Evolutionary conservation across 2,329 filamentous ascomycete genomes (phyloP).

Genomic region (Alternaria longipes): DNA sequence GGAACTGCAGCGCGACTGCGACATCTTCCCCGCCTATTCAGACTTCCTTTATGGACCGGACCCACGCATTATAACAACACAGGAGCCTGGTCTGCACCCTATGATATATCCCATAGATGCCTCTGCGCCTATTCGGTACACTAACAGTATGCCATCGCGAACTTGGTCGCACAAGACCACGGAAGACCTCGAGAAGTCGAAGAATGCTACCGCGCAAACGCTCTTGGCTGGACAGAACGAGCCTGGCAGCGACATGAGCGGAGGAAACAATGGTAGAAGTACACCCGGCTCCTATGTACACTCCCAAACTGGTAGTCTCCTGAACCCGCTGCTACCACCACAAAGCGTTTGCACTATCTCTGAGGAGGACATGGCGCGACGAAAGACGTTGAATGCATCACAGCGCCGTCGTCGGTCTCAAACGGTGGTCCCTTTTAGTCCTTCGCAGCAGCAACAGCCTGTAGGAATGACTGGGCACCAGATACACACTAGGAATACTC

Average conservation of each 20-base stretch:
- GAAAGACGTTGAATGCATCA: not conserved
- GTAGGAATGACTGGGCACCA: not conserved
- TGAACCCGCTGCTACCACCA: not conserved
- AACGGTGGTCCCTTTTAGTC: not conserved
- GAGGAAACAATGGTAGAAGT: not conserved
- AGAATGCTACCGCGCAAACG: not conserved
- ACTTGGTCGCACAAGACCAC: conserved; percentile 2
- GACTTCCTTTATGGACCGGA: conserved; percentile 34
- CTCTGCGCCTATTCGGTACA: conserved; percentile 7
- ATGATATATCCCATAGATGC: conserved; percentile 11
- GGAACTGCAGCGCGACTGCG: conserved; percentile 28
- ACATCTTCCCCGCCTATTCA: conserved; percentile 33
- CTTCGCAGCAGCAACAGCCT: not conserved
- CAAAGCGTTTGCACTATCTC: not conserved
- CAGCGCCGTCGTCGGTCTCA: not conserved
- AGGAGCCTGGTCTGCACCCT: conserved; percentile 31
- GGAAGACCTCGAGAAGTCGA: not conserved
- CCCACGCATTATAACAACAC: conserved; percentile 13
- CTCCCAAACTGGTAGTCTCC: not conserved
- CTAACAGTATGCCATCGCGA: conserved; percentile 17
- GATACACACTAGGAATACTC: not conserved
- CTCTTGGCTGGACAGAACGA: not conserved
- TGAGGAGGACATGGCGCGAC: not conserved
- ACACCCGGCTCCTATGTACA: not conserved
- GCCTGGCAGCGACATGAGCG: not conserved